These are phyloP conservation scores for Rhodosporidiobolus odoratus DNA, from an alignment of 768 basidiomycete species.

Conservation along the genomic window DNA sequence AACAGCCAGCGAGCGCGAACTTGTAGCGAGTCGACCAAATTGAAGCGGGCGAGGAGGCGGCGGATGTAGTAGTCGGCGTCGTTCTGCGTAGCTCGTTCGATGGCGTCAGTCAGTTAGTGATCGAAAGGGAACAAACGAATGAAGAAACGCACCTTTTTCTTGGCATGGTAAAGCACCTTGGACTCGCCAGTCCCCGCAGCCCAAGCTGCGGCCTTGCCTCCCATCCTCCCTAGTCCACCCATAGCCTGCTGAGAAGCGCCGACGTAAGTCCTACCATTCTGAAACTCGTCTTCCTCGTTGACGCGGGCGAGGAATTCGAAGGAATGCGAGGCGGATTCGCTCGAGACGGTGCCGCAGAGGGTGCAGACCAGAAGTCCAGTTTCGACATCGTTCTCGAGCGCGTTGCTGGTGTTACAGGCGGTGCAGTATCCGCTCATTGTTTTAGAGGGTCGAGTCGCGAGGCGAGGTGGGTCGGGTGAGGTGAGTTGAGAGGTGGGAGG, in stretches of 20 bases:
- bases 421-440: not conserved
- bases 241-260: not conserved
- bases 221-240: constrained; percentile 8
- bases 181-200: constrained; percentile 5
- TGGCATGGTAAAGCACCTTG: constrained; percentile 3
- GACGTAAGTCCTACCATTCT: constrained; percentile 12
- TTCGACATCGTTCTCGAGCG: constrained; percentile 13
- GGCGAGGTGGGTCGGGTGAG: too few relatives aligned
- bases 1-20: constrained; percentile 5
- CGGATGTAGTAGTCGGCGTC: constrained; percentile 4
- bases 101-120: not conserved
- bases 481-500: too few relatives aligned
- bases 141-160: constrained; percentile 8
- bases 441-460: too few relatives aligned
- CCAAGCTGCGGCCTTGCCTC: constrained; percentile 2
- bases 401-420: not conserved
- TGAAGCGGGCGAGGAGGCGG: constrained; percentile 14
- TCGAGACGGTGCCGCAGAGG: constrained; percentile 23
- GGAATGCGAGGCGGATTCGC: not conserved
- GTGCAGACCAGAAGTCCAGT: constrained; percentile 18
- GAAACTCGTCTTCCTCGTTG: constrained; percentile 19
- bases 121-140: not conserved
- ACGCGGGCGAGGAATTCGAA: constrained; percentile 24
- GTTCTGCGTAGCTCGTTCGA: not conserved
- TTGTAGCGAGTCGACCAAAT: not conserved